Base-by-base conservation (phyloP, 2,329 filamentous ascomycete genomes). In the Ascochyta viciae-villosae region DNA sequence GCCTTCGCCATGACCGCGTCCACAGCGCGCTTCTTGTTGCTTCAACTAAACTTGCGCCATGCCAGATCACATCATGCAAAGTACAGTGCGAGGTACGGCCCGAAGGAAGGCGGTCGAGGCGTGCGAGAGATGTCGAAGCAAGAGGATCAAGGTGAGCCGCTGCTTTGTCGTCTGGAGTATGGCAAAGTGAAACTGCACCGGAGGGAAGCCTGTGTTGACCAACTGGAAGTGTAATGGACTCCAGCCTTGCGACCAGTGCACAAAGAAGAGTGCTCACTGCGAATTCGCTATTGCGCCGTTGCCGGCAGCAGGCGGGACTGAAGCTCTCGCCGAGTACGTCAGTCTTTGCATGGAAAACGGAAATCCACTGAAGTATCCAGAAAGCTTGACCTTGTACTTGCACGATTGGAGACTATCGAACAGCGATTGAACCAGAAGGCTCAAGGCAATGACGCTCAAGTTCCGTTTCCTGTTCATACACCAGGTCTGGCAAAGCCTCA, bases 81-180 rank as follows among this genome's bases (percentile, higher is more conserved):
- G 12, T 13, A 39, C 37, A 22, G 22, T 39, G 8, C 37, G 37
- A 5, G 37, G 37, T 9, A 39, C 37, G 3, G 6, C 37, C 5
- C 44, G 44, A 15, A 47, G 12, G 34, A 47, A 47, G 24, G 16
- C 44, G 22, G 31, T 26, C 13, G 44, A 47, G 24, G 44, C 44
- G 4, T 47, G 44, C 24, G 44, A 47, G 13, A 22, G 44, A 12
- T 47, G 44, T 22, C 44, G 44, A 26, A 23, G 35, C 16, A 47
- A 47, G 19, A 31, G 44, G 31, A 47, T 47, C 22, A 47, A 47
- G 44, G 44, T 34, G 22, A 38, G 44, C 33, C 5, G 29, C 5
- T 33, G 19, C 19, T 22, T 24, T 35, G 33, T 16, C 15, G 6
- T 8, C 5, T n/a, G 4, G n/a, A 34, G 13, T 35, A 35, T 5